Conservation (phyloP, 2,329 filamentous ascomycete genomes). For the Trichophyton rubrum region DNA sequence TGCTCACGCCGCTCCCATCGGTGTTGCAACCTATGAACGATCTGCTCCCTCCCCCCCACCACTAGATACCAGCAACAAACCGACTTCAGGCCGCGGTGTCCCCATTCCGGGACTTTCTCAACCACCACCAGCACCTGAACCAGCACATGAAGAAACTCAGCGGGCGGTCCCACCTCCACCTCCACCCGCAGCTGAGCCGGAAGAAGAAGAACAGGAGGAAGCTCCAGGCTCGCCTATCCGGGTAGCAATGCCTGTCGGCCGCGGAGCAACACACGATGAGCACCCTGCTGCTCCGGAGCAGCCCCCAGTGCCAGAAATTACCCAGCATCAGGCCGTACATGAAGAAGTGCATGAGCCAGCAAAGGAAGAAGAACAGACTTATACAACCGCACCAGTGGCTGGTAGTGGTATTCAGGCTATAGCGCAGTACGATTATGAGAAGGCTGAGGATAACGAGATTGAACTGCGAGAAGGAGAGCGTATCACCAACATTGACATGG, state of each 20-base stretch:
- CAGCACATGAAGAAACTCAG: slow-evolving; percentile 34
- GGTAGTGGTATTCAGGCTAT: slow-evolving; percentile 57
- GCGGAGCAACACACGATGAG: slow-evolving; percentile 39
- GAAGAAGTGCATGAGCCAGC: not conserved
- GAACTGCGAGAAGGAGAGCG: slow-evolving; percentile 79
- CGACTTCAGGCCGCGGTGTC: slow-evolving; percentile 54
- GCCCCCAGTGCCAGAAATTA: not conserved
- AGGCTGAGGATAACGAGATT: slow-evolving; percentile 93
- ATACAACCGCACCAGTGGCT: slow-evolving; percentile 25
- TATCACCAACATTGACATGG: slow-evolving; percentile 88
- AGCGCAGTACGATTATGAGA: slow-evolving; percentile 91
- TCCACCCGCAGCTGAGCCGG: slow-evolving; percentile 35
- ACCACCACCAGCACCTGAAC: slow-evolving; percentile 41
- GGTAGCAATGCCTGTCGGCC: slow-evolving; percentile 72
- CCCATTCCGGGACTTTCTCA: slow-evolving; percentile 65
- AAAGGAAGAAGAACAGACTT: not conserved
- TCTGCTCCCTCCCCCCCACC: slow-evolving; percentile 44
- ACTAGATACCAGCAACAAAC: slow-evolving; percentile 56
- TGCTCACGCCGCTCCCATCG: slow-evolving; percentile 54
- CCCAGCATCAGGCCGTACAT: not conserved
- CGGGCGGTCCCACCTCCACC: slow-evolving; percentile 29
- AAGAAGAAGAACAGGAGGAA: slow-evolving; percentile 32
- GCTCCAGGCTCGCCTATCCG: slow-evolving; percentile 64
- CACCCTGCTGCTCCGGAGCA: slow-evolving; percentile 32
- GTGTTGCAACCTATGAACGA: slow-evolving; percentile 29